Base-by-base conservation (phyloP, 805 yeast species). In the Saccharomycopsis vini region DNA sequence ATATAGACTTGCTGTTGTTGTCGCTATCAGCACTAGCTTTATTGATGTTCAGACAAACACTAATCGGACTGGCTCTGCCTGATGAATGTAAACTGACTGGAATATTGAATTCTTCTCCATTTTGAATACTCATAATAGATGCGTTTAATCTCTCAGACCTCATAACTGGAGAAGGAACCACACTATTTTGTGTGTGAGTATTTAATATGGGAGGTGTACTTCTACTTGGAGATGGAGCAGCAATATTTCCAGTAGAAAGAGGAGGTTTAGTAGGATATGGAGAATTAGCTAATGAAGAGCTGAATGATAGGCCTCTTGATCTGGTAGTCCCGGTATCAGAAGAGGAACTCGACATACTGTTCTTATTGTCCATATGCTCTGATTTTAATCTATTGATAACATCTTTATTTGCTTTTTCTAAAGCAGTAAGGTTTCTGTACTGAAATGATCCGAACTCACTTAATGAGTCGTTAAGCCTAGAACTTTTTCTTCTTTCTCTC, bases 381-480 rank as follows among this genome's bases (percentile, higher is more conserved):
- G 71, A 80, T 56, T 88, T 84, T 57, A 92, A 72, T 50, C 95
- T 68, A 55, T 85, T 84, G 50, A 92, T 87, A 12, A 84, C 89
- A 62, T 89, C 97, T 56, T 86, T 87, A 57, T 92, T 92, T 6
- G 95, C 97, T 54, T 83, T 84, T 54, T 92, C 97, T 44, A 94
- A 70, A 4, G 92, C 92, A 3, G 90, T 80, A 50, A 92, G 64
- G 58, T 92, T 92, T 52, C 96, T 71, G 63, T 85, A 92, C 47
- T 85, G 81, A 61, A 92, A 92, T 3, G 92, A 81, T 0, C 99
- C 99, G 71, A 92, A 92, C 55, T 90, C 90, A 5, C 75, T 66
- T 5, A 69, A 66, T 20, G 81, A 72, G n/a, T 82, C 90, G 41
- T 81, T 81, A 48, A 86, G 60, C 52, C 85, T 72, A 7, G 46